Base-by-base conservation (phyloP, 768 basidiomycete species). In the Boletus barrowsii region DNA sequence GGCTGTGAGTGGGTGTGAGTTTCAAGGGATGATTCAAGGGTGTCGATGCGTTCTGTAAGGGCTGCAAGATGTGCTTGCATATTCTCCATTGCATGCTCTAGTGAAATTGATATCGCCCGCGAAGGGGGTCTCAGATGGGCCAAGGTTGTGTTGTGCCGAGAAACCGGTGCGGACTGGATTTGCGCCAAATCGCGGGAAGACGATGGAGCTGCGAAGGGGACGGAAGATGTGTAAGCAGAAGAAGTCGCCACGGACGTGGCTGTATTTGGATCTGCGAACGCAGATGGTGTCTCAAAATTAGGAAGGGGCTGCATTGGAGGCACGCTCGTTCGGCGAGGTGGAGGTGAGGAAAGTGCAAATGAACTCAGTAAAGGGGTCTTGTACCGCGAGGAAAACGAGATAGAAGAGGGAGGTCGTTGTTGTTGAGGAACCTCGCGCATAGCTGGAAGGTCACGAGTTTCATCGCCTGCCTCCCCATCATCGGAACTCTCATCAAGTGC, bases 41-140 rank as follows among this genome's bases (percentile, higher is more conserved):
- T 76, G 62, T 93, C 92, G n/a, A 94, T 72, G 29, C 93, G 84
- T 68, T 93, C 91, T 9, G 81, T 83, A 42, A 94, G 78, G 7
- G 90, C 90, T 0, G 90, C 90, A 18, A 94, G 72, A 57, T 92
- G 88, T 0, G 84, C 81, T 68, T 95, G 92, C 47, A 93, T 79
- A 57, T 80, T 84, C 68, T 93, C 89, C 18, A 94, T 74, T 0
- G 88, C 88, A 43, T 80, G 81, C 68, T 93, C 92, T 49, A 95
- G 74, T 42, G 69, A 55, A 20, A 61, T 32, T 4, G 59, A 54
- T 32, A 39, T 20, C 6, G 44, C 40, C 18, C 76, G 71, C 9
- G 84, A 81, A 22, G 75, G 72, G 4, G 83, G 78, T 42, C 79
- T 72, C 10, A 67, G 57, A 32, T 76, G 69, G 11, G 37, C 33